Percentiles rank a stretch among this genome's conserved stretches.
These are phyloP conservation scores for Goffeauzyma gilvescens DNA, from an alignment of 768 basidiomycete genomes.

Conservation along the genomic window DNA sequence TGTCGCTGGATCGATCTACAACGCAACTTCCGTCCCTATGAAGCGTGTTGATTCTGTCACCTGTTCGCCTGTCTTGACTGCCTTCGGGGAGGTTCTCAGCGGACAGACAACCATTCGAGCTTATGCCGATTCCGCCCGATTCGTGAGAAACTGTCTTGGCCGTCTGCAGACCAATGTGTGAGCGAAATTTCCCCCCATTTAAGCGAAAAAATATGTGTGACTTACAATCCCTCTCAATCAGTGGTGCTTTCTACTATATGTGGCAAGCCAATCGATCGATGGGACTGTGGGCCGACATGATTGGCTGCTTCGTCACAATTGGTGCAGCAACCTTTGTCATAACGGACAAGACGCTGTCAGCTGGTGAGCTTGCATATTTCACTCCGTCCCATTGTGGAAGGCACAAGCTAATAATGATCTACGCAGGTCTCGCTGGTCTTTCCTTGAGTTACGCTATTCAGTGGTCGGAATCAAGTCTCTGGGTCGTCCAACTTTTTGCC, in stretches of 20 bases:
- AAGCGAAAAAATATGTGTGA: background rate
- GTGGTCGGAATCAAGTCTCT: slow-evolving; percentile 34
- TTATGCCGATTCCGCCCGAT: slow-evolving; percentile 34
- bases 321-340: slow-evolving; percentile 32
- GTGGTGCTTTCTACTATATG: slow-evolving; percentile 33
- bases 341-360: slow-evolving; percentile 24
- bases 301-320: slow-evolving; percentile 31
- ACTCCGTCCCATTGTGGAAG: background rate
- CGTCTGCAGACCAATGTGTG: slow-evolving; percentile 33
- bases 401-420: background rate
- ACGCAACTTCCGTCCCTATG: slow-evolving; percentile 33
- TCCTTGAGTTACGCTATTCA: slow-evolving; percentile 25
- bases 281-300: slow-evolving; percentile 28
- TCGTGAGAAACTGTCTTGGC: slow-evolving; percentile 29
- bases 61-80: slow-evolving; percentile 31
- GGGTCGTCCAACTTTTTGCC: slow-evolving; percentile 34
- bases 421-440: slow-evolving; percentile 21
- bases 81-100: slow-evolving; percentile 32
- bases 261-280: slow-evolving; percentile 33
- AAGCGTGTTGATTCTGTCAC: slow-evolving; percentile 32
- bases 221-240: slow-evolving; percentile 1
- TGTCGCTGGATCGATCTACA: slow-evolving; percentile 31
- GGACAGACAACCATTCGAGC: slow-evolving; percentile 34
- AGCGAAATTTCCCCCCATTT: slow-evolving; percentile 3
- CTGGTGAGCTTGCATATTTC: slow-evolving; percentile 15